Evolutionary conservation across 2,329 filamentous ascomycete species (phyloP).

Genomic region (Anthostomella pinea): DNA sequence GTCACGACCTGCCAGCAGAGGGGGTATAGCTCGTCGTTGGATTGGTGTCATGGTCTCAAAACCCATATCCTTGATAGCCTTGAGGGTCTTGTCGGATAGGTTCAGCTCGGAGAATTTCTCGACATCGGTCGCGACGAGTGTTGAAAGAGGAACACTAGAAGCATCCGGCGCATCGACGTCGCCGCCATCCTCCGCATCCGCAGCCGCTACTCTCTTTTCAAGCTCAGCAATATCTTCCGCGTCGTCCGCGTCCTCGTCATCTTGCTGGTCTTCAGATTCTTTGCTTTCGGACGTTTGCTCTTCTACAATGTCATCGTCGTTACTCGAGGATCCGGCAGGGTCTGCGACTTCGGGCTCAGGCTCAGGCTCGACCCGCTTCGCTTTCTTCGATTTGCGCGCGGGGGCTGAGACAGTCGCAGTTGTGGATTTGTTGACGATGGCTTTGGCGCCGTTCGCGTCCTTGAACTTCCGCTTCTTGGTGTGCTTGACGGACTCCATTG

Average conservation of each 20-base stretch:
- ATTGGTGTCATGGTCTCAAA: conserved; percentile 97
- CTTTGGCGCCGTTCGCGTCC: conserved; percentile 31
- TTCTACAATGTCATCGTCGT: conserved; percentile 19
- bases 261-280: conserved; percentile 15
- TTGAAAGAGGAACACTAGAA: conserved; percentile 47
- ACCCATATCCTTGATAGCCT: conserved; percentile 85
- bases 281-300: conserved; percentile 13
- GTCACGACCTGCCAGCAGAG: conserved; percentile 83
- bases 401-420: conserved; percentile 24
- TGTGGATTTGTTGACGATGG: conserved; percentile 26
- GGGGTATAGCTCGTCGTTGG: conserved; percentile 82
- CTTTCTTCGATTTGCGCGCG: conserved; percentile 41
- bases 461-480: conserved; percentile 45
- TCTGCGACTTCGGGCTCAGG: no score
- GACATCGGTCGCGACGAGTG: conserved; percentile 58
- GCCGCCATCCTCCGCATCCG: conserved; percentile 24
- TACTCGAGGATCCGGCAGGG: conserved; percentile 15
- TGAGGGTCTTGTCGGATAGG: conserved; percentile 83
- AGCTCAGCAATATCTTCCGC: conserved; percentile 25
- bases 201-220: conserved; percentile 15
- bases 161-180: conserved; percentile 33
- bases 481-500: conserved; percentile 27
- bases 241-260: conserved; percentile 20
- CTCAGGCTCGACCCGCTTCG: conserved; percentile 35
- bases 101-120: conserved; percentile 77